phyloP scores from a whole-genome alignment of 1,139 yeast species.

The Geotrichum klebahnii region DNA sequence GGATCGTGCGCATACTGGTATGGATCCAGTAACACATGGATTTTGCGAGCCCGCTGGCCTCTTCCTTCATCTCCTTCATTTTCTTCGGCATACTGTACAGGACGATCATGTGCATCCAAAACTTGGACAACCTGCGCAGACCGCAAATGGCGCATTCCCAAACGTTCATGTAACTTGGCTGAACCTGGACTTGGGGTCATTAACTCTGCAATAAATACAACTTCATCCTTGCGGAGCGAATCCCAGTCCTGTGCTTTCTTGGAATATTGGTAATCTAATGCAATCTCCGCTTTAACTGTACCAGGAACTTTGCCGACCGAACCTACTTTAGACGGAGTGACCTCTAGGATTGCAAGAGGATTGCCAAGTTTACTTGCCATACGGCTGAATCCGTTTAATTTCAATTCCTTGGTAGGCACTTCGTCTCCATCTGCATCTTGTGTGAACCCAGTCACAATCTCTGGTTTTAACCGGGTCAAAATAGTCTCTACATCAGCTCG shows the following conservation, averaged over 20 bases:
- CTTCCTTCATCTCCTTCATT: constrained; percentile 17
- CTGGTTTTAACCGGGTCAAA: constrained; percentile 30
- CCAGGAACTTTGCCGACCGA: constrained; percentile 12
- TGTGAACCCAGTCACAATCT: constrained; percentile 15
- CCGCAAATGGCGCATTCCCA: constrained; percentile 30
- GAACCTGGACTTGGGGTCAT: constrained; percentile 21
- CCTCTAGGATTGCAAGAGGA: constrained; percentile 30
- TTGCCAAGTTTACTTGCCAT: constrained; percentile 32
- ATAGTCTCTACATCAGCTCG: constrained; percentile 32
- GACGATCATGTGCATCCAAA: constrained; percentile 24
- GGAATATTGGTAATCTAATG: constrained; percentile 20
- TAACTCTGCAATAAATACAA: constrained; percentile 34
- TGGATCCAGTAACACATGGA: constrained; percentile 25
- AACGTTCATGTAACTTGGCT: constrained; percentile 19
- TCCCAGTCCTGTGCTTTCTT: constrained; percentile 39
- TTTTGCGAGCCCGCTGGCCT: constrained; percentile 20
- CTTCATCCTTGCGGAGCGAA: constrained; percentile 33
- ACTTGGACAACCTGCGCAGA: constrained; percentile 32
- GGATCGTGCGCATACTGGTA: constrained; percentile 10
- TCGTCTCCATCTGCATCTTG: constrained; percentile 20
- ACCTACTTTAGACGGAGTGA: constrained; percentile 30
- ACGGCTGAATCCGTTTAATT: constrained; percentile 35
- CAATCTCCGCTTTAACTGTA: constrained; percentile 17
- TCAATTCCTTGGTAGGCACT: constrained; percentile 20
- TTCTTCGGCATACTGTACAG: constrained; percentile 17